Conservation (phyloP, 148 eudicot species). For the Spergularia marina region DNA sequence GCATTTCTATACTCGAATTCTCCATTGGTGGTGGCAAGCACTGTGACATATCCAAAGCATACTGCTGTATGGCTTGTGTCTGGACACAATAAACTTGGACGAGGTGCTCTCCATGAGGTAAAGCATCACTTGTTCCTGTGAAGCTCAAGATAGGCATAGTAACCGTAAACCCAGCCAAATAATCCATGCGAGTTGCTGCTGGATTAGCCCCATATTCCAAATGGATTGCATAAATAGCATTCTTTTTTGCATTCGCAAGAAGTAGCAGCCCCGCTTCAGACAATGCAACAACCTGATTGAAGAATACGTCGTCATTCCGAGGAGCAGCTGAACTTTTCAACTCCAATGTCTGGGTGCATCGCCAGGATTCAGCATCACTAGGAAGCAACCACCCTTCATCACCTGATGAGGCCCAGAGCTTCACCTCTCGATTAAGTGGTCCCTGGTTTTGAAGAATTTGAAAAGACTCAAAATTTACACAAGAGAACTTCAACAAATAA, state of each 20-base stretch:
- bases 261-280: conserved; percentile 85
- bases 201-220: conserved; percentile 85
- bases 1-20: conserved; percentile 49
- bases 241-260: conserved; percentile 93
- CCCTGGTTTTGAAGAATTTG: conserved; percentile 44
- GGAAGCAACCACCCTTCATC: conserved; percentile 99
- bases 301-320: conserved; percentile 70
- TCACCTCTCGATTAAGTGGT: conserved; percentile 80
- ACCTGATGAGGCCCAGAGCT: conserved; percentile 85
- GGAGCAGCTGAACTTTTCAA: conserved; percentile 69
- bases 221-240: conserved; percentile 95
- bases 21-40: conserved; percentile 86
- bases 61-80: conserved; percentile 99
- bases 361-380: conserved; percentile 94
- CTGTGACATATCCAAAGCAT: conserved; percentile 88
- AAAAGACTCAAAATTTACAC: not conserved
- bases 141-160: conserved; percentile 98
- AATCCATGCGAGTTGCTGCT: conserved; percentile 80
- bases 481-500: not conserved
- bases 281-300: conserved; percentile 86
- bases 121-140: conserved; percentile 79
- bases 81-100: conserved; percentile 97
- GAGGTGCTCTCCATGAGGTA: conserved; percentile 70
- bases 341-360: conserved; percentile 81
- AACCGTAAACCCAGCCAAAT: conserved; percentile 92